Evolutionary conservation across 495 filamentous ascomycete species (phyloP).

Genomic region (Lichenothelia convexa): DNA sequence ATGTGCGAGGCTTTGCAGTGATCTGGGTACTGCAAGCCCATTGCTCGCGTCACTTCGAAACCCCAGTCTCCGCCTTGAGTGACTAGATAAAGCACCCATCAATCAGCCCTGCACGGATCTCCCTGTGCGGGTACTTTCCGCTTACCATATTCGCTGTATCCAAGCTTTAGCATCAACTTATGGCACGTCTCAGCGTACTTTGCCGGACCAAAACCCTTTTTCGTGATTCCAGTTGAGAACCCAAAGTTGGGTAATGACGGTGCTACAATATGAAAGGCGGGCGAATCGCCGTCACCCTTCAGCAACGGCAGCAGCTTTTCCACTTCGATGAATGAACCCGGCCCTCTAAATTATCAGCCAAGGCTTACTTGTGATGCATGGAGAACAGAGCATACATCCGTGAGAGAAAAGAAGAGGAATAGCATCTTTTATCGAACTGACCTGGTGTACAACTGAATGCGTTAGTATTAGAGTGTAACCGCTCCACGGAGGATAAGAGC

Average conservation of each 20-base stretch:
- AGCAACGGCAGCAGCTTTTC: constrained; percentile 42
- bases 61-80: constrained; percentile 56
- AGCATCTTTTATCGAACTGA: constrained; percentile 10
- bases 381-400: too few species aligned
- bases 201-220: constrained; percentile 35
- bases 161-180: constrained; percentile 47
- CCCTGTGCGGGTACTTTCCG: too few species aligned
- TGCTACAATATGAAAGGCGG: constrained; percentile 48
- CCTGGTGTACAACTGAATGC: constrained; percentile 15
- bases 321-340: constrained; percentile 51
- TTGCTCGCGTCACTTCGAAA: constrained; percentile 37
- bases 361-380: too few species aligned
- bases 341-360: too few species aligned
- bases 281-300: constrained; percentile 22
- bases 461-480: background rate
- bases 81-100: constrained; percentile 11
- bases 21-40: constrained; percentile 37
- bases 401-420: constrained; percentile 21
- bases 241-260: constrained; percentile 59
- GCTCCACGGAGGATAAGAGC: background rate
- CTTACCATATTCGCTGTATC: constrained; percentile 49
- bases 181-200: constrained; percentile 46
- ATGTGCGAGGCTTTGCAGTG: constrained; percentile 45
- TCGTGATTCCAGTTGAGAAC: constrained; percentile 37
- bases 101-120: constrained; percentile 7